Evolutionary conservation across 192 early-diverging fungal species (phyloP), one percentile per base, ranked within the genome.

Genomic region (Podila epigama): DNA sequence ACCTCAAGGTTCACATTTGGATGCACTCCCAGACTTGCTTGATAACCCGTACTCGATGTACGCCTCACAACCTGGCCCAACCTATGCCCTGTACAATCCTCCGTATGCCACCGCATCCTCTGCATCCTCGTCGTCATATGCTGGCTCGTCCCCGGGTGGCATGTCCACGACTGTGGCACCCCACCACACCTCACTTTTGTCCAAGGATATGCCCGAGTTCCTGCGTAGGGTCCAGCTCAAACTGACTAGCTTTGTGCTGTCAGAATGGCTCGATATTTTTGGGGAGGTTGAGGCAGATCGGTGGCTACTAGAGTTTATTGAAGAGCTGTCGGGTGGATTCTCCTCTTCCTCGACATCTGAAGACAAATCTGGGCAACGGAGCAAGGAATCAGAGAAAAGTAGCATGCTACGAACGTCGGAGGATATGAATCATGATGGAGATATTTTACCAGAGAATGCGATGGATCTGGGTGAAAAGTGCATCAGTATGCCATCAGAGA

Each of bases 231-330:
- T 75, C 12, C 71, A 81, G 32, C 44, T 81, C 32, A 60, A 59
- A 44, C 20, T 81, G 42, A 81, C 80, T 3, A 75, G 80, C 29
- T 75, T 81, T 56, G 55, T 70, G 25, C 66, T 69, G n/a, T 81
- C 72, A 40, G 80, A 70, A 32, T 70, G 71, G 80, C 57, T 75
- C 15, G 71, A 75, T 51, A 22, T 61, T 1, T 68, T 77, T 68
- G 80, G 62, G 3, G 80, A 72, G 29, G 69, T 70, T 4, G 80
- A 81, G 68, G 56, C 80, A 1, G 80, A 81, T 63, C 71, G 36
- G 5, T 81, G 80, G 80, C 77, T 81, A 28, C 35, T 56, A 34
- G 80, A 81, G 42, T 81, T 81, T 56, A n/a, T 81, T 22, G 64
- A 60, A 18, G 72, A 81, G 31, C 67, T 81, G 55, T 36, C 40